phyloP scores from a whole-genome alignment of 2,329 filamentous ascomycete species.

The Pezicula carpinea region DNA sequence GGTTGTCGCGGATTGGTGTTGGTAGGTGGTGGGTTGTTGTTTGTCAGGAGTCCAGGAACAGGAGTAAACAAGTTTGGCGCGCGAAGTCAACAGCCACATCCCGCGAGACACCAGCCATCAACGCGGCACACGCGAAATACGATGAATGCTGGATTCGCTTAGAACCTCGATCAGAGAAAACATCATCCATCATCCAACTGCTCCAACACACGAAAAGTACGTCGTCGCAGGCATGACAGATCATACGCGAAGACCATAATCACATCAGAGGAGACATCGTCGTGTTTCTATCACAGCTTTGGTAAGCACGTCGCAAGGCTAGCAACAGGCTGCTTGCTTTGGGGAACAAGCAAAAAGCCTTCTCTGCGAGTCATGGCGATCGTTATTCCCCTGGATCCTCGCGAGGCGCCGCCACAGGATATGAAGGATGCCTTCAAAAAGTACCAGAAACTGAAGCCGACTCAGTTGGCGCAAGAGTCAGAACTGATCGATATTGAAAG shows the following conservation, averaged over 20 bases:
- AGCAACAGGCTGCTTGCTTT: too few relatives aligned
- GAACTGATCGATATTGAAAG: conserved; percentile 50
- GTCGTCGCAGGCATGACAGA: too few relatives aligned
- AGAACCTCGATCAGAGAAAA: background rate
- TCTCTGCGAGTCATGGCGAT: background rate
- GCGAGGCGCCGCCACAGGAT: conserved; percentile 69
- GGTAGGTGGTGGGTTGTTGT: background rate
- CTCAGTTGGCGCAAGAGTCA: conserved; percentile 45
- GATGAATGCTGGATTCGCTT: background rate
- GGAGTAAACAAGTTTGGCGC: conserved; percentile 6
- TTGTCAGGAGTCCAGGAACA: conserved; percentile 17
- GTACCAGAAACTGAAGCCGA: conserved; percentile 57
- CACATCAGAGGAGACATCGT: too few relatives aligned
- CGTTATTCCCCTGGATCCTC: conserved; percentile 56
- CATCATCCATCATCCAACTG: too few relatives aligned
- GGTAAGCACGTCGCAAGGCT: too few relatives aligned
- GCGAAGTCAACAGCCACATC: conserved; percentile 13
- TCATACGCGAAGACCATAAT: too few relatives aligned
- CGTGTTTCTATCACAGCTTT: too few relatives aligned
- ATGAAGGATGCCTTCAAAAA: conserved; percentile 72
- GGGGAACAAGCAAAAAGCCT: background rate
- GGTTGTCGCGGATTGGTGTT: conserved; percentile 8
- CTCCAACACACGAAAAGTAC: too few relatives aligned
- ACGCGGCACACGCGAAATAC: conserved; percentile 10
- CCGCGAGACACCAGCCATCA: conserved; percentile 11